Evolutionary conservation across 2,329 filamentous ascomycete species (phyloP).

Genomic region (Huntiella omanensis): DNA sequence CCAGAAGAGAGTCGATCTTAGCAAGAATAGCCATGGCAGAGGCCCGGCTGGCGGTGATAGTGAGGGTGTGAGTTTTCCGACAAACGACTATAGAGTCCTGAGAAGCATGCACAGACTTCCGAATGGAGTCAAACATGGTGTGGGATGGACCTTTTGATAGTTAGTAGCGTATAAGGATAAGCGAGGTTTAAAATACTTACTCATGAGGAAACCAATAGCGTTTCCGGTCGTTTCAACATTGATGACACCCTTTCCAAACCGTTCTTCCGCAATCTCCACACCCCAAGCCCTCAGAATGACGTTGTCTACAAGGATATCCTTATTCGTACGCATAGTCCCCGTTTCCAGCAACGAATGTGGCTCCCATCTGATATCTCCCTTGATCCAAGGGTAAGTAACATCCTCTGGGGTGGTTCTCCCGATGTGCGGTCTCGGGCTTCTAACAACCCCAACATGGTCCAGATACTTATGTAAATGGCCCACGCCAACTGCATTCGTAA

Average conservation of each 20-base stretch:
- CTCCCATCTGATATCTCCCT: conserved; percentile 23
- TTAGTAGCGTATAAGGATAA: background rate
- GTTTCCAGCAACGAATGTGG: conserved; percentile 15
- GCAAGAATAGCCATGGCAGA: conserved; percentile 17
- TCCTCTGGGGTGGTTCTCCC: conserved; percentile 5
- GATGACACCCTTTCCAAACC: conserved; percentile 23
- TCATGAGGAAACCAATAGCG: conserved; percentile 26
- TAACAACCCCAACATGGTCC: conserved; percentile 1
- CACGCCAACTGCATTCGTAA: conserved; percentile 28
- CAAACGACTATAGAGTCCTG: too few relatives aligned
- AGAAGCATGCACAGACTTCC: background rate
- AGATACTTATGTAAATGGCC: conserved; percentile 28
- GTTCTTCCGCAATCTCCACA: conserved; percentile 27
- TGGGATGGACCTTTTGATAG: conserved; percentile 1
- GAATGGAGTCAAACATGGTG: conserved; percentile 16
- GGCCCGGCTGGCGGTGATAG: conserved; percentile 10
- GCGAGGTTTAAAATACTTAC: conserved; percentile 19
- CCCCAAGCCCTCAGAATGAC: conserved; percentile 32
- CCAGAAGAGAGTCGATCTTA: conserved; percentile 18
- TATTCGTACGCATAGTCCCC: conserved; percentile 15
- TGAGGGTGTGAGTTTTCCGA: background rate
- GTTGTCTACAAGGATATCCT: conserved; percentile 22
- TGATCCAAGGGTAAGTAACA: conserved; percentile 24
- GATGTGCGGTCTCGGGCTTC: conserved; percentile 3
- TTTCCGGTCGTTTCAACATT: conserved; percentile 21